Evolutionary conservation across 2,329 filamentous ascomycete genomes (phyloP).

Genomic region (Tetracladium maxilliforme): DNA sequence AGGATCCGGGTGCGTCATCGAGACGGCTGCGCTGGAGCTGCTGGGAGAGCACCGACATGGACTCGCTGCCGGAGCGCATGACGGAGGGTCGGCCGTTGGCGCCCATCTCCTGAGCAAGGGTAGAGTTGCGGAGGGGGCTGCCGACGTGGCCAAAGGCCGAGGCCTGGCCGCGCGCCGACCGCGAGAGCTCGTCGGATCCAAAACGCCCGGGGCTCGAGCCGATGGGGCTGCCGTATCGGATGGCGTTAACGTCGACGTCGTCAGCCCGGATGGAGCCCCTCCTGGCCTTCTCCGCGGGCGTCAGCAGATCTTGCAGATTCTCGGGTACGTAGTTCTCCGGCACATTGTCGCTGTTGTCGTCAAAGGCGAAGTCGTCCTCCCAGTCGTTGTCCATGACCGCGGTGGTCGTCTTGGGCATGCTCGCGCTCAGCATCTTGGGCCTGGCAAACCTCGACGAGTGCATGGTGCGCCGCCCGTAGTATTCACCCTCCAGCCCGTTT

Average conservation of each 20-base stretch:
- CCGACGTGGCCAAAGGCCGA: conserved; percentile 54
- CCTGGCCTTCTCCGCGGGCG: conserved; percentile 51
- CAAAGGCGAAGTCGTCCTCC: conserved; percentile 60
- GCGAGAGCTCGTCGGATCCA: conserved; percentile 20
- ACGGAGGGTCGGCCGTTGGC: conserved; percentile 20
- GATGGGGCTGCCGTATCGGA: conserved; percentile 20
- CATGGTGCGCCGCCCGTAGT: conserved; percentile 59
- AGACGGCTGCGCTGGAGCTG: conserved; percentile 47
- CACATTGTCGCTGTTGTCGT: too few species aligned
- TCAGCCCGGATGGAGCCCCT: conserved; percentile 43
- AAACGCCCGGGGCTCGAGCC: too few species aligned
- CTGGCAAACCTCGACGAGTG: conserved; percentile 52
- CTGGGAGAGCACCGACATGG: conserved; percentile 43
- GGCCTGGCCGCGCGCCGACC: conserved; percentile 19
- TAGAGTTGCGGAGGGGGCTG: conserved; percentile 48
- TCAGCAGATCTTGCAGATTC: conserved; percentile 49
- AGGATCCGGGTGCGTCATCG: conserved; percentile 18
- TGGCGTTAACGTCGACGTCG: conserved; percentile 29
- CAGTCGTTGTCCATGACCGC: conserved; percentile 44
- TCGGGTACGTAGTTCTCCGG: conserved; percentile 82
- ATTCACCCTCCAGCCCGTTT: conserved; percentile 37
- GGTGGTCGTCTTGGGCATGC: conserved; percentile 48
- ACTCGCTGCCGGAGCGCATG: conserved; percentile 12
- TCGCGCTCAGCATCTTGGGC: conserved; percentile 54
- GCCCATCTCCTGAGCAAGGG: conserved; percentile 34